A percentile compares a stretch with the other conserved stretches of the same genome.
These are phyloP conservation scores for Cantharellus anzutake DNA, from an alignment of 768 basidiomycete genomes.

Conservation along the genomic window DNA sequence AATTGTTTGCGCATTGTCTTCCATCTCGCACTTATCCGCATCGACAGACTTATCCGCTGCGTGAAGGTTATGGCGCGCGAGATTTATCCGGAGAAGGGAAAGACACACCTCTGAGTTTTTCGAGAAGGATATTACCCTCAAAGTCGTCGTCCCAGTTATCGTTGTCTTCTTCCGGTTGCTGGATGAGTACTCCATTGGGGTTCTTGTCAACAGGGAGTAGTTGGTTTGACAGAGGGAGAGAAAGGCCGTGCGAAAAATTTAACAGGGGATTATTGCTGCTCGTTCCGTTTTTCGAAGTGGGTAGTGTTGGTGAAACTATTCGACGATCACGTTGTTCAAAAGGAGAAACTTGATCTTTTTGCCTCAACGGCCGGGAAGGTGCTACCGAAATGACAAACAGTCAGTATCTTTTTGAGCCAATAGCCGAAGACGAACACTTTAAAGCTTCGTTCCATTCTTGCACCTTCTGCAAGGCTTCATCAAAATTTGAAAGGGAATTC, in stretches of 20 bases:
- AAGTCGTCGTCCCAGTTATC: constrained; percentile 99
- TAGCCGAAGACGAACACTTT: constrained; percentile 37
- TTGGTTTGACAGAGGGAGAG: not conserved
- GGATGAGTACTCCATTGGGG: constrained; percentile 18
- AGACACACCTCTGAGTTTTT: constrained; percentile 49
- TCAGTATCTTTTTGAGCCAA: too few relatives aligned
- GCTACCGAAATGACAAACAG: not conserved
- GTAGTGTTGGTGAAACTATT: constrained; percentile 3
- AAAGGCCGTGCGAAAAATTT: too few relatives aligned
- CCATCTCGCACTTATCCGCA: constrained; percentile 32
- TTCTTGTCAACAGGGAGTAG: not conserved
- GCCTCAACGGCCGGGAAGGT: constrained; percentile 1
- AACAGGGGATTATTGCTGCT: too few relatives aligned
- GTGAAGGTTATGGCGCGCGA: constrained; percentile 28
- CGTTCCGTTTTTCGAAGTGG: not conserved
- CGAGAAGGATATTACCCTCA: constrained; percentile 77
- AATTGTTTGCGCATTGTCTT: constrained; percentile 69
- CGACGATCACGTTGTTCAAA: constrained; percentile 5
- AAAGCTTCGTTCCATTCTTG: constrained; percentile 99
- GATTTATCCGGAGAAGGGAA: not conserved
- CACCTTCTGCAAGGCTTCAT: constrained; percentile 85
- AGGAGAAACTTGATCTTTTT: not conserved
- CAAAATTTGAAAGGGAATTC: constrained; percentile 56
- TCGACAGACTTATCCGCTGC: constrained; percentile 30
- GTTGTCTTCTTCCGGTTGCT: constrained; percentile 65